Evolutionary conservation across 1,284 basidiomycete genomes (phyloP), one percentile per base, ranked within the genome.

Genomic region (Meripilus lineatus): DNA sequence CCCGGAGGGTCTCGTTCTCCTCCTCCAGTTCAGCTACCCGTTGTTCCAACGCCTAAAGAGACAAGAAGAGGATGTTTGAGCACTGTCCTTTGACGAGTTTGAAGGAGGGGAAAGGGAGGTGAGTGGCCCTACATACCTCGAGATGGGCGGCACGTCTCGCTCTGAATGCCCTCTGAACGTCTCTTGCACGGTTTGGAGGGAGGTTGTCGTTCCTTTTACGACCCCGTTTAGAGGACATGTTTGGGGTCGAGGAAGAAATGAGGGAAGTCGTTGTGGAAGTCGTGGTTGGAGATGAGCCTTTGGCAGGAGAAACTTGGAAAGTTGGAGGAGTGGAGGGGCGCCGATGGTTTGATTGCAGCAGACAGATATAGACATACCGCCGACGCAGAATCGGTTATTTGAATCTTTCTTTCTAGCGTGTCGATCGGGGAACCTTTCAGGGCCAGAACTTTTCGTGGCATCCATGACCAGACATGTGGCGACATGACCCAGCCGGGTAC

Each of bases 91-190:
- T 34, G 35, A 41, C 13, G 24, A n/a, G 11, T 1, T 28, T 30
- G 37, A 40, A 3, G 34, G 35, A 35, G 47, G 20, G 20, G 10
- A 33, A 32, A 17, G 20, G 23, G n/a, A 24, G 39, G 36, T n/a
- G n/a, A n/a, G n/a, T n/a, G n/a, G n/a, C n/a, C n/a, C n/a, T 37
- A 70, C 71, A 56, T 62, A 87, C 86, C 68, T 87, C 81, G 43
- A 95, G 75, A 66, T 94, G 91, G 49, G 91, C 89, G 49, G 89
- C 89, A 56, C 92, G 81, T 51, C 93, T 76, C 21, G 92, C 89
- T 54, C 92, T 79, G 70, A 95, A 96, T 3, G 92, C 92, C 53
- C 92, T 74, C 65, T 96, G 92, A 24, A 95, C 91, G 61, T 95
- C 92, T 45, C 92, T 73, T 23, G 93, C 92, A 50, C 92, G 82